phyloP scores from a whole-genome alignment of 768 basidiomycete species.

The Mycena haematopus region DNA sequence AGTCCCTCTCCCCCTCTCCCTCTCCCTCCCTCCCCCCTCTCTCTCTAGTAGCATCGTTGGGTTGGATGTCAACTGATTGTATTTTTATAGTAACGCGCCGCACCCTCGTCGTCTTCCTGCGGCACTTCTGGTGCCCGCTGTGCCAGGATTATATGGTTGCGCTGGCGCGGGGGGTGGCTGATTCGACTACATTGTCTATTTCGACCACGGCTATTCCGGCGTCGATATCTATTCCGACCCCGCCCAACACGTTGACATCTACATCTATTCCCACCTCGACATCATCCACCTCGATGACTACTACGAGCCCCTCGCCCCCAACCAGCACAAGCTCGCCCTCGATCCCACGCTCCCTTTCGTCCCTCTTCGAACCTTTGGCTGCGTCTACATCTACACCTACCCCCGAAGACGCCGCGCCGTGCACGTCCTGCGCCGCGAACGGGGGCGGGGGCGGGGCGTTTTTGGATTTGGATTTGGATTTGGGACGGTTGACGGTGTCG shows the following conservation, averaged over 20 bases:
- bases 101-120: slow-evolving; percentile 83
- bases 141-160: slow-evolving; percentile 90
- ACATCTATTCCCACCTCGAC: too few relatives aligned
- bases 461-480: slow-evolving; percentile 9
- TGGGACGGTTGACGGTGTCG: neutral
- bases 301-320: too few relatives aligned
- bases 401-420: neutral
- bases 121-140: slow-evolving; percentile 88
- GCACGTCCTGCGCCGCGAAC: neutral
- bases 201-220: neutral
- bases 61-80: too few relatives aligned
- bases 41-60: too few relatives aligned
- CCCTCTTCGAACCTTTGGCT: neutral
- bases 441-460: neutral
- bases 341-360: neutral
- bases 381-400: neutral
- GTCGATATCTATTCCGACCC: too few relatives aligned
- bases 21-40: too few relatives aligned
- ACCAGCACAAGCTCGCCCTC: too few relatives aligned
- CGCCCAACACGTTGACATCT: neutral
- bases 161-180: slow-evolving; percentile 47
- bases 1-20: too few relatives aligned
- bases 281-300: too few relatives aligned
- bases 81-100: too few relatives aligned
- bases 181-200: slow-evolving; percentile 31